Percentiles rank a stretch among this genome's conserved stretches.
These are phyloP conservation scores for Ilyonectria robusta DNA, from an alignment of 2,329 filamentous ascomycete species.

Conservation along the genomic window DNA sequence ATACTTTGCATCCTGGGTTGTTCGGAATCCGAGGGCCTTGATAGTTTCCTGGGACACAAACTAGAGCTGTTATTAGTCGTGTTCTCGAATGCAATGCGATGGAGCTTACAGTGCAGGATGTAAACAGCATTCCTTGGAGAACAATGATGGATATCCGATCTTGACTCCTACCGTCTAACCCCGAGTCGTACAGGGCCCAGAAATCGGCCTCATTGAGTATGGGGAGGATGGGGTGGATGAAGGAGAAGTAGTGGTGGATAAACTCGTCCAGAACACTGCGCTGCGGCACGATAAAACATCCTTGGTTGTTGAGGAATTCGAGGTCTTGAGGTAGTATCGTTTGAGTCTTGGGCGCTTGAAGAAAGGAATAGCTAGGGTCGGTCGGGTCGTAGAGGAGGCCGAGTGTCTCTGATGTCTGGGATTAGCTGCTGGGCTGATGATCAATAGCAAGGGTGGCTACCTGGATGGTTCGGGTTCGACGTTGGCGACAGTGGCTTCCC, in stretches of 20 bases:
- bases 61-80: slow-evolving; percentile 5
- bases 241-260: slow-evolving; percentile 47
- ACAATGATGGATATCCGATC: slow-evolving; percentile 41
- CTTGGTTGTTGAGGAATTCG: slow-evolving; percentile 43
- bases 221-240: slow-evolving; percentile 49
- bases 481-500: neutral
- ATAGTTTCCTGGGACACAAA: slow-evolving; percentile 41
- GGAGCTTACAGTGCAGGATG: slow-evolving; percentile 36
- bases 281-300: slow-evolving; percentile 46
- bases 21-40: slow-evolving; percentile 39
- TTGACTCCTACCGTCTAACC: slow-evolving; percentile 10
- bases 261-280: slow-evolving; percentile 45
- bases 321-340: slow-evolving; percentile 43
- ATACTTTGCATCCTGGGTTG: slow-evolving; percentile 42
- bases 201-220: slow-evolving; percentile 45
- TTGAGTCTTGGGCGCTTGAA: slow-evolving; percentile 39
- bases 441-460: neutral
- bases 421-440: neutral
- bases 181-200: slow-evolving; percentile 42
- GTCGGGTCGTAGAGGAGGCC: slow-evolving; percentile 11
- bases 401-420: neutral
- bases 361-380: slow-evolving; percentile 42
- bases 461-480: neutral
- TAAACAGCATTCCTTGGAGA: slow-evolving; percentile 42
- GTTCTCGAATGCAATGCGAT: too few species aligned